Conservation (phyloP, 208 protist genomes). For the Crithidia sp. region DNA sequence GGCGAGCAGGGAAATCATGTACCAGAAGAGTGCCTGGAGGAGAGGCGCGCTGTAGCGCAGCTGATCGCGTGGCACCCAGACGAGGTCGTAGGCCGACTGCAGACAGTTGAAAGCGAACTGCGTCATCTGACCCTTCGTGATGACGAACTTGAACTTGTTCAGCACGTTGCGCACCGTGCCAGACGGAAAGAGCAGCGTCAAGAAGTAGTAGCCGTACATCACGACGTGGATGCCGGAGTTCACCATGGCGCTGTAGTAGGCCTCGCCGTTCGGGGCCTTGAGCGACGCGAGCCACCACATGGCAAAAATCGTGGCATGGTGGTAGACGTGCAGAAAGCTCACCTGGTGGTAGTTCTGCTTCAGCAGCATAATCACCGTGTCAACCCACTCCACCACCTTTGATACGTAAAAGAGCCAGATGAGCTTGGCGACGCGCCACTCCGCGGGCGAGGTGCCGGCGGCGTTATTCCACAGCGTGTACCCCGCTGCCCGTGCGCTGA, state of each 20-base stretch:
- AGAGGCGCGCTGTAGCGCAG: constrained; percentile 59
- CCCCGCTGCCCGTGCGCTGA: constrained; percentile 60
- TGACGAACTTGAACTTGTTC: constrained; percentile 77
- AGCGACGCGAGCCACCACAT: constrained; percentile 73
- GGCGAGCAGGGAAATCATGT: constrained; percentile 77
- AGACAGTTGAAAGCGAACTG: constrained; percentile 77
- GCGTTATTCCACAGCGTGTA: constrained; percentile 82
- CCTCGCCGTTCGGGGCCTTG: constrained; percentile 66
- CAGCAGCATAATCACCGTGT: constrained; percentile 78
- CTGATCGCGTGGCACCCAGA: constrained; percentile 46
- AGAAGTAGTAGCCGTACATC: constrained; percentile 90
- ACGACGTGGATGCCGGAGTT: constrained; percentile 82
- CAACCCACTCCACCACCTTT: constrained; percentile 80
- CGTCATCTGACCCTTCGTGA: constrained; percentile 80
- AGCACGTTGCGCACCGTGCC: constrained; percentile 59
- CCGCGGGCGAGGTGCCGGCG: constrained; percentile 38
- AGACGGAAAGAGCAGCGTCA: constrained; percentile 61
- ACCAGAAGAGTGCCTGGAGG: constrained; percentile 70
- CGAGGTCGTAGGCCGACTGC: constrained; percentile 73
- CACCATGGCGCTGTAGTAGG: constrained; percentile 83
- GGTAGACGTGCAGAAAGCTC: constrained; percentile 83
- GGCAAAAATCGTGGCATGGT: constrained; percentile 77
- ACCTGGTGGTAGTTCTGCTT: constrained; percentile 84
- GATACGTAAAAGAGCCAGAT: constrained; percentile 83
- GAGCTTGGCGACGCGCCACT: constrained; percentile 71